phyloP scores from a whole-genome alignment of 2,329 filamentous ascomycete genomes.

The Leptographium procerum region DNA sequence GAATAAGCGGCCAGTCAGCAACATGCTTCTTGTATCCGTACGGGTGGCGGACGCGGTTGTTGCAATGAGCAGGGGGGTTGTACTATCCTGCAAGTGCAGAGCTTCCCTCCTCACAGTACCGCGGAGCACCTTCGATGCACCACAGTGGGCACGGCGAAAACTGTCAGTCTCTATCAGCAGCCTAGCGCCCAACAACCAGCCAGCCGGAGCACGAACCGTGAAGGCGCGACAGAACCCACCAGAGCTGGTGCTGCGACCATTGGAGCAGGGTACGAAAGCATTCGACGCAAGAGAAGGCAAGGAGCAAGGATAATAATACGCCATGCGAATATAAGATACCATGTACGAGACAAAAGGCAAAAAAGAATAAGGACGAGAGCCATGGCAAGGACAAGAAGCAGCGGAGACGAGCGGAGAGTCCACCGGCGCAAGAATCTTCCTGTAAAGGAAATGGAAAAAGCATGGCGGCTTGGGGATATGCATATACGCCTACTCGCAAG shows the following conservation, averaged over 20 bases:
- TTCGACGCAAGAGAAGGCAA: neutral
- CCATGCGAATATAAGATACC: no score
- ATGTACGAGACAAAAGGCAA: no score
- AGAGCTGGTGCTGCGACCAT: conserved; percentile 2
- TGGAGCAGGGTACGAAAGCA: neutral
- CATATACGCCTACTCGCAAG: no score
- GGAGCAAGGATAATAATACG: no score
- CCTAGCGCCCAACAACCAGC: conserved; percentile 6
- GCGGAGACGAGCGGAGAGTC: no score
- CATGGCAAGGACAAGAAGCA: no score
- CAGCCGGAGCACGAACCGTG: conserved; percentile 10
- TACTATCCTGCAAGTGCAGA: neutral
- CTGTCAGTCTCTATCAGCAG: neutral
- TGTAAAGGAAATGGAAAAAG: neutral
- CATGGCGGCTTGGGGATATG: no score
- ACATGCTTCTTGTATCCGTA: neutral
- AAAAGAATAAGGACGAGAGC: no score
- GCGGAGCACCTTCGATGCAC: neutral
- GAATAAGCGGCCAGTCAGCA: neutral
- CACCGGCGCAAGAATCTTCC: no score
- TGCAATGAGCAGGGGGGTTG: neutral
- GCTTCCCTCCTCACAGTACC: neutral
- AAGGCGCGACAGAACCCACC: conserved; percentile 4
- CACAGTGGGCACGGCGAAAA: neutral
- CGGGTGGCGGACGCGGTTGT: neutral